phyloP scores from a whole-genome alignment of 2,329 filamentous ascomycete genomes.

The Fusarium musae region DNA sequence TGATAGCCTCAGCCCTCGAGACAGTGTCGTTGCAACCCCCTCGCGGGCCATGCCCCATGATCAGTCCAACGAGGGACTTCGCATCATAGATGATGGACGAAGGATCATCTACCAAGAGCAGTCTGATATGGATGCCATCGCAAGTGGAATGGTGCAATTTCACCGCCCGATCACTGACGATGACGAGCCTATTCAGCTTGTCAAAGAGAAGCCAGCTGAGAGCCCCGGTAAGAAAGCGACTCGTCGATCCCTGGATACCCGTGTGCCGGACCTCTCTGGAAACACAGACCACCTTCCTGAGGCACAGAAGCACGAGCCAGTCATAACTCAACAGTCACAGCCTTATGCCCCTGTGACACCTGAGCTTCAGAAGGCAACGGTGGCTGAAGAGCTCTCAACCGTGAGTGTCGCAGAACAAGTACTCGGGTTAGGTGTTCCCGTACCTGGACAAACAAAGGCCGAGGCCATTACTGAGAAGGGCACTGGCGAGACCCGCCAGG shows the following conservation, averaged over 20 bases:
- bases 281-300: neutral
- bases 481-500: neutral
- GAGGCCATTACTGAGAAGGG: neutral
- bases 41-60: conserved; percentile 35
- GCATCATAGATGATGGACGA: conserved; percentile 43
- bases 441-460: neutral
- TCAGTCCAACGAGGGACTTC: conserved; percentile 44
- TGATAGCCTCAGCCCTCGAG: conserved; percentile 46
- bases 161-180: conserved; percentile 37
- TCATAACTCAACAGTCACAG: neutral
- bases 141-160: conserved; percentile 38
- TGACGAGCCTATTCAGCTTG: conserved; percentile 39
- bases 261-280: conserved; percentile 35
- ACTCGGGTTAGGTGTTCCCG: neutral
- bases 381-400: neutral
- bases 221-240: conserved; percentile 13
- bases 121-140: conserved; percentile 41
- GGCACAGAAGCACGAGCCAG: neutral
- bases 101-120: conserved; percentile 45
- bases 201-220: conserved; percentile 28
- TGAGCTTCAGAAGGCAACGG: neutral
- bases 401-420: conserved; percentile 4
- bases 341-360: neutral
- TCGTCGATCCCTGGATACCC: conserved; percentile 32
- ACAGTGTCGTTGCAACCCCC: conserved; percentile 43